Evolutionary conservation across 2,329 filamentous ascomycete genomes (phyloP).

Genomic region (Fusarium ambrosium): DNA sequence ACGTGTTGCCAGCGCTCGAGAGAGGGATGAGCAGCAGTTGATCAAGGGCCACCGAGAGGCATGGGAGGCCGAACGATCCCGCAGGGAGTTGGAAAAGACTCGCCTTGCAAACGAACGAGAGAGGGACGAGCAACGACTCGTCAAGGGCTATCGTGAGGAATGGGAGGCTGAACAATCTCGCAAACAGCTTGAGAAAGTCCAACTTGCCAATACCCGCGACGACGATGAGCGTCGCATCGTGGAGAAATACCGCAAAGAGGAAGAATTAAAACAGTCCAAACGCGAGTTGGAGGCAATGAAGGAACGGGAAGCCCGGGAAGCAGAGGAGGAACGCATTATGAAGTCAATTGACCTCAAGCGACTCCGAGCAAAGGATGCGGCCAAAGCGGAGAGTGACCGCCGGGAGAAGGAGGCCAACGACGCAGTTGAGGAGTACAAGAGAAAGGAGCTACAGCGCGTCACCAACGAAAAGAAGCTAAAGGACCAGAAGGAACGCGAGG

Average conservation of each 20-base stretch:
- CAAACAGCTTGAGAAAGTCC: constrained; percentile 42
- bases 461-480: constrained; percentile 62
- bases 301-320: constrained; percentile 60
- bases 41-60: constrained; percentile 60
- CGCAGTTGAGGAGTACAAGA: constrained; percentile 66
- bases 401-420: constrained; percentile 63
- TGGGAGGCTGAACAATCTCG: constrained; percentile 51
- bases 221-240: constrained; percentile 53
- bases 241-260: constrained; percentile 56
- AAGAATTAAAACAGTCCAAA: constrained; percentile 65
- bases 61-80: constrained; percentile 55
- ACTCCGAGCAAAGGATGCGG: constrained; percentile 62
- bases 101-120: constrained; percentile 58
- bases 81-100: constrained; percentile 61
- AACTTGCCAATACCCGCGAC: constrained; percentile 47
- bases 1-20: constrained; percentile 56
- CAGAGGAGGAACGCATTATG: constrained; percentile 65
- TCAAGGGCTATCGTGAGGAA: constrained; percentile 59
- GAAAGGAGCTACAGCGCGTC: constrained; percentile 58
- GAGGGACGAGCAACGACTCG: constrained; percentile 51
- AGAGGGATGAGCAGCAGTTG: constrained; percentile 53
- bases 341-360: constrained; percentile 64
- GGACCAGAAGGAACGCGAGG: constrained; percentile 64
- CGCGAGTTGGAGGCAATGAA: constrained; percentile 63
- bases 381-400: constrained; percentile 49